These are phyloP conservation scores for Crucihimalaya himalaica DNA, from an alignment of 345 rosid genomes.

Conservation along the genomic window DNA sequence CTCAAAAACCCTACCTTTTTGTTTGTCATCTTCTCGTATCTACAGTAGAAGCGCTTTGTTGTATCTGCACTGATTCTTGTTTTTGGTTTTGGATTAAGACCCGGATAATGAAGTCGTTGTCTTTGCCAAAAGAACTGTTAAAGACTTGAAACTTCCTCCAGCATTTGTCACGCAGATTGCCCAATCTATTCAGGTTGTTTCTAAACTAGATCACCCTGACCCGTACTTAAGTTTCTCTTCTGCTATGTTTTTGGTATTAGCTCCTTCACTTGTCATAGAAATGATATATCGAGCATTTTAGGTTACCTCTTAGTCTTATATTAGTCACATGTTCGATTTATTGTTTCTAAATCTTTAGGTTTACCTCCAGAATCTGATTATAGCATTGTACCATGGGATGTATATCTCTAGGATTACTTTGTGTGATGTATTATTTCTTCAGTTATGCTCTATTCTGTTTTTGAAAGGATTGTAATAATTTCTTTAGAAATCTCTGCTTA, in stretches of 20 bases:
- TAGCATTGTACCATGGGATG: neutral
- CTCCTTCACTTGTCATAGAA: neutral
- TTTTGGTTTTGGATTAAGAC: constrained; percentile 46
- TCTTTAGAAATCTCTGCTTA: neutral
- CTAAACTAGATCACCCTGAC: neutral
- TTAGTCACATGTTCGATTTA: neutral
- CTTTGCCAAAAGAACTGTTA: constrained; percentile 87
- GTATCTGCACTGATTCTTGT: constrained; percentile 17
- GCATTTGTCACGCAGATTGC: constrained; percentile 77
- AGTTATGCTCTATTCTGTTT: neutral
- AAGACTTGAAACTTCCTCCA: constrained; percentile 90
- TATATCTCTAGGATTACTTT: constrained; percentile 16
- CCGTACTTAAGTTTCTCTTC: neutral
- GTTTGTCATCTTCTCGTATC: neutral
- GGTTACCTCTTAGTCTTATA: neutral
- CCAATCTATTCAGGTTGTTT: constrained; percentile 84
- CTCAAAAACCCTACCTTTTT: constrained; percentile 3
- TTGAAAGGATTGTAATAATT: neutral
- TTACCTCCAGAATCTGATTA: neutral
- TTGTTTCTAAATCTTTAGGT: neutral
- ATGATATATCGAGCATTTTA: neutral
- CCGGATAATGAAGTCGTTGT: constrained; percentile 84
- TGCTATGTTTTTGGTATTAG: neutral
- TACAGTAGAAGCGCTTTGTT: neutral
- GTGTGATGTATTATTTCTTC: constrained; percentile 13